Percentiles rank a stretch among this genome's conserved stretches.
Evolutionary conservation across 108 stramenopile genomes (phyloP).

Genomic region (Mediolabrus comicus): DNA sequence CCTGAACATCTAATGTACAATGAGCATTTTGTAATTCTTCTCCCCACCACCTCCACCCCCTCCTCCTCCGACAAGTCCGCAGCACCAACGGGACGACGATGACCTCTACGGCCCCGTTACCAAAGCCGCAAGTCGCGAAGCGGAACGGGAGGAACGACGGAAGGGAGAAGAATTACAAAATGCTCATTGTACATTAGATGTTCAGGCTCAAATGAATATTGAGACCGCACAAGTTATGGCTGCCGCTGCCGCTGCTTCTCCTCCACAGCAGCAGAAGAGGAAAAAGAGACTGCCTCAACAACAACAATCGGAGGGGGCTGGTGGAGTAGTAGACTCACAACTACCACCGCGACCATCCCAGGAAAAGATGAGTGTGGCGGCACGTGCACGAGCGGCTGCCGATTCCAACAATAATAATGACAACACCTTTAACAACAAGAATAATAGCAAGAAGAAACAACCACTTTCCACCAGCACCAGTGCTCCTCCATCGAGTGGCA

Average conservation of each 20-base stretch:
- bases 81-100: neutral
- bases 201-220: neutral
- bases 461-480: neutral
- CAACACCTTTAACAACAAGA: neutral
- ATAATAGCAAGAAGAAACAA: neutral
- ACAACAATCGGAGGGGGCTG: neutral
- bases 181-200: constrained; percentile 6
- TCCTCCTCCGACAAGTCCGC: neutral
- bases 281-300: neutral
- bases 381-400: constrained; percentile 21
- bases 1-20: neutral
- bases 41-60: neutral
- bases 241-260: neutral
- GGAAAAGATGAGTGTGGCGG: constrained; percentile 16
- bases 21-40: neutral
- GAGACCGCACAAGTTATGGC: constrained; percentile 21
- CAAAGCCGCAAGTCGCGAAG: constrained; percentile 13
- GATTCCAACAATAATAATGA: neutral
- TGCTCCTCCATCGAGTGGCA: constrained; percentile 5
- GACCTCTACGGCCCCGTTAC: constrained; percentile 30
- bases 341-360: neutral
- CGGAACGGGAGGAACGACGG: neutral
- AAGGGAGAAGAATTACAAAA: neutral
- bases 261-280: neutral
- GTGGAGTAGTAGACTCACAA: neutral